Evolutionary conservation across 169 alveolate species (phyloP).

Genomic region (Eimeria tenella): DNA sequence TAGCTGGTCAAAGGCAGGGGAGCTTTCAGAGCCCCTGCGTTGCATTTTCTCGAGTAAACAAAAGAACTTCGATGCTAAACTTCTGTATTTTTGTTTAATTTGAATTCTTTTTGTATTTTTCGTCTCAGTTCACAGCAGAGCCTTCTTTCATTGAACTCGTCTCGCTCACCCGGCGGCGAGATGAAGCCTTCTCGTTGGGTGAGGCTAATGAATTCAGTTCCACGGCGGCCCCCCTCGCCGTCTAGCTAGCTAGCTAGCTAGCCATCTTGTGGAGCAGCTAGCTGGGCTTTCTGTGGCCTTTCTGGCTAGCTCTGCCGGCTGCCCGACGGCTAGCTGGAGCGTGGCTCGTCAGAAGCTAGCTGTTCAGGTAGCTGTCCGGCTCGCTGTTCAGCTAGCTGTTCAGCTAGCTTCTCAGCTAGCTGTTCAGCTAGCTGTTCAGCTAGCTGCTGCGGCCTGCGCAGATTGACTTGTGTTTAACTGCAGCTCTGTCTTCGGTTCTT

Average conservation of each 20-base stretch:
- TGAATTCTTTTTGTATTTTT: neutral
- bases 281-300: neutral
- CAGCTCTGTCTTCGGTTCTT: constrained; percentile 24
- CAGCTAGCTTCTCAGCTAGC: neutral
- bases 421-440: neutral
- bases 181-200: constrained; percentile 26
- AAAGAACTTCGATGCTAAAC: too few relatives aligned
- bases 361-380: neutral
- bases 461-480: neutral
- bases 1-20: too few relatives aligned
- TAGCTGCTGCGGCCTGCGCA: neutral
- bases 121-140: neutral
- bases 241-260: neutral
- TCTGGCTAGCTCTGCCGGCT: neutral
- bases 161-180: constrained; percentile 19
- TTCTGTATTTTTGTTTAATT: too few relatives aligned
- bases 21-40: too few relatives aligned
- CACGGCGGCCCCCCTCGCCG: neutral
- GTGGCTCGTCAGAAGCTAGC: neutral
- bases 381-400: neutral
- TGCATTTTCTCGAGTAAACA: neutral
- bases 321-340: too few relatives aligned
- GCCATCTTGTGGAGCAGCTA: neutral
- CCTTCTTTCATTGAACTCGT: constrained; percentile 19
- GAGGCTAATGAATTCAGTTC: neutral